Conservation (phyloP, 441 rosid species). For the Corymbia citriodora region DNA sequence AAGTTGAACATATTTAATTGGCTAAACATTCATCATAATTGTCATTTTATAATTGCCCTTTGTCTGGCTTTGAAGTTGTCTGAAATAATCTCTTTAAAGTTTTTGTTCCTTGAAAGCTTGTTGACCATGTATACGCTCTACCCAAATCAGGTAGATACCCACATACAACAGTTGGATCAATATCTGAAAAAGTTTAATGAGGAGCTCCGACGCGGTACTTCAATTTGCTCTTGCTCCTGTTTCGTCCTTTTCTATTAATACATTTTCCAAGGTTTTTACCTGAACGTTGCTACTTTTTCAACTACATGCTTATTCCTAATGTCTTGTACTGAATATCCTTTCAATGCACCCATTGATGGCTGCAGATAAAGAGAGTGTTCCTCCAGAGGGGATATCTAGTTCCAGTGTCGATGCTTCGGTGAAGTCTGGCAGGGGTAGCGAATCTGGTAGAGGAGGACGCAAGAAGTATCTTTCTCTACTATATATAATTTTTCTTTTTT, state of each 20-base stretch:
- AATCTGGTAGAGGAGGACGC: conserved; percentile 91
- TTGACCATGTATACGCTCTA: not conserved
- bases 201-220: conserved; percentile 72
- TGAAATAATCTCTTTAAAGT: not conserved
- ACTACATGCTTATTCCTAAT: not conserved
- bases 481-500: conserved; percentile 2
- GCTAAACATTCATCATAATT: not conserved
- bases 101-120: not conserved
- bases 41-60: not conserved
- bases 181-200: conserved; percentile 74
- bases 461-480: conserved; percentile 56
- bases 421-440: conserved; percentile 66
- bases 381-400: conserved; percentile 34
- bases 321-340: not conserved
- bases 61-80: not conserved
- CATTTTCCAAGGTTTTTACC: not conserved
- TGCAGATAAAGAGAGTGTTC: conserved; percentile 59
- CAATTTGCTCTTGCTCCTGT: not conserved
- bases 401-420: conserved; percentile 35
- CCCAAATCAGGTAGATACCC: conserved; percentile 80
- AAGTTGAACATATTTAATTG: not conserved
- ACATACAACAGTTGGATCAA: conserved; percentile 93
- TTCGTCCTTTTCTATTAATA: not conserved
- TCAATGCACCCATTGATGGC: not conserved
- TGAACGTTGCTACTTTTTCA: not conserved